Evolutionary conservation across 805 yeast species (phyloP).

Genomic region (Candida endomychidarum): DNA sequence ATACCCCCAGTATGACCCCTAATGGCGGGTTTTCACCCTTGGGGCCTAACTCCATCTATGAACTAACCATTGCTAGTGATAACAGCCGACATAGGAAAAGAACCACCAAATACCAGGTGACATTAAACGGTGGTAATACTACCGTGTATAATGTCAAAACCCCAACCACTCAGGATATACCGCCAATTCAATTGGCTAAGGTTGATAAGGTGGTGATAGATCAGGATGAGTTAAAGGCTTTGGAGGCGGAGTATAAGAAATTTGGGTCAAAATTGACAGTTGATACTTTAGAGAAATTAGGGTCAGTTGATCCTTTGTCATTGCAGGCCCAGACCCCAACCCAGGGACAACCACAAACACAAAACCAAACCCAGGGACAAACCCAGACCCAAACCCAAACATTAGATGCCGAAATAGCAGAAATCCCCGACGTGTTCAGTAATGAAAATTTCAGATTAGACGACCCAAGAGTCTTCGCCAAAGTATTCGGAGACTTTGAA

Average conservation of each 20-base stretch:
- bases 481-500: slow-evolving; percentile 63
- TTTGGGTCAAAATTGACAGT: slow-evolving; percentile 43
- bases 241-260: slow-evolving; percentile 28
- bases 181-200: slow-evolving; percentile 61
- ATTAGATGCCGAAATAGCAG: slow-evolving; percentile 9
- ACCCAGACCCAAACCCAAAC: too few relatives aligned
- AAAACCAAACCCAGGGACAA: too few relatives aligned
- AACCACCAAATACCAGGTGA: slow-evolving; percentile 32
- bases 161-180: slow-evolving; percentile 84
- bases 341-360: too few relatives aligned
- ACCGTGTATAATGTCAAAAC: slow-evolving; percentile 47
- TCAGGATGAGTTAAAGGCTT: slow-evolving; percentile 24
- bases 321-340: too few relatives aligned
- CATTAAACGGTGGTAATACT: slow-evolving; percentile 44
- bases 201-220: slow-evolving; percentile 7
- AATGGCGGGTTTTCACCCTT: slow-evolving; percentile 46
- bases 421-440: slow-evolving; percentile 70
- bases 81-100: slow-evolving; percentile 36
- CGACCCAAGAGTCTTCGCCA: slow-evolving; percentile 79
- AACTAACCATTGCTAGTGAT: slow-evolving; percentile 65
- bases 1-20: neutral
- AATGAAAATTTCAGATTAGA: slow-evolving; percentile 73
- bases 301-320: neutral
- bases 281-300: slow-evolving; percentile 32
- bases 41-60: slow-evolving; percentile 76